Evolutionary conservation across 1,284 basidiomycete genomes (phyloP), one percentile per base, ranked within the genome.

Genomic region (Sporisorium graminicola): DNA sequence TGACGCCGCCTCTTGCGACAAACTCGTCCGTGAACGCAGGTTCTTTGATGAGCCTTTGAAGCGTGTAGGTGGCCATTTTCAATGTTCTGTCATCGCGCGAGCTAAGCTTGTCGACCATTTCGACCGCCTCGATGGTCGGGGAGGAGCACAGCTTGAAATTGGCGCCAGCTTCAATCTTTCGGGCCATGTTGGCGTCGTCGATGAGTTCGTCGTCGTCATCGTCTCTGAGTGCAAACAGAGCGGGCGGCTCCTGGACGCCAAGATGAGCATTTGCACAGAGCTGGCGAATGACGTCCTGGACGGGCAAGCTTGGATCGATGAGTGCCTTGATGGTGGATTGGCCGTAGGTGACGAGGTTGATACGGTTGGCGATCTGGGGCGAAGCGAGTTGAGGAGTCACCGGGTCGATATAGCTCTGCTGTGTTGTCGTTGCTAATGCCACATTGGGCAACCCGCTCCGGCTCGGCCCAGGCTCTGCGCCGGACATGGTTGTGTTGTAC

Each of bases 1-100:
- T 62, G 35, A 82, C 66, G 1, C 95, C 95, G 73, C 91, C 90
- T 37, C 92, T 89, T 54, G 90, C 90, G 29, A 98, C 87, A 84
- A 98, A 98, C 82, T 94, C 93, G 55, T 90, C 90, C 0, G 92
- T 91, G 79, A 98, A 99, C 79, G 92, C 91, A 70, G 93, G 91
- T 87, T 98, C 96, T 90, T 95, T 85, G 79, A 96, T 93, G 81
- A 91, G 92, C 82, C 92, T 94, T 81, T 94, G 92, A 55, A 98
- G 87, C 8, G 92, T 92, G 78, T 92, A 94, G 3, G 94, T 86
- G 0, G 92, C 90, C 75, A 92, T 86, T 74, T 89, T 90, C 53
- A 93, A 85, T 4, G 65, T 65, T 78, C 88, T 90, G 52, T 91
- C 90, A 73, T 93, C 92, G 50, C 88, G 86, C 50, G 88, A 86